These are phyloP conservation scores for Dictyostelium citrinum DNA, from an alignment of 78 protist species.

Conservation along the genomic window DNA sequence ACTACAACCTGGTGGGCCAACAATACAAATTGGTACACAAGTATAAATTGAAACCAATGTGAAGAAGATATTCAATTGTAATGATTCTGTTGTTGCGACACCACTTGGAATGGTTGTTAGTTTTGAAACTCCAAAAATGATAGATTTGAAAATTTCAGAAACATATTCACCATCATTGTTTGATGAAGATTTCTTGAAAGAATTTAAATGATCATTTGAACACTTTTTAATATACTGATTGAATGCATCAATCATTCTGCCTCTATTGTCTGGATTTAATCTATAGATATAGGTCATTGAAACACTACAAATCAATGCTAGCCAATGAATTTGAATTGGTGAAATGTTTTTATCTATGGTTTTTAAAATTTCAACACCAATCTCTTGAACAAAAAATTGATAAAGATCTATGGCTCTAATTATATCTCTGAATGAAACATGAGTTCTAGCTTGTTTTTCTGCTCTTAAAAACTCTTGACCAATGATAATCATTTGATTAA, in stretches of 20 bases:
- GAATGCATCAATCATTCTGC: neutral
- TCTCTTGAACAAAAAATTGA: neutral
- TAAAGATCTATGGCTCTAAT: conserved; percentile 54
- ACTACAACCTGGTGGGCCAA: conserved; percentile 75
- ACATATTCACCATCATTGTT: neutral
- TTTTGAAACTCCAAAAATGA: neutral
- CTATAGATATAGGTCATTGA: conserved; percentile 18
- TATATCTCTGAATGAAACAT: conserved; percentile 64
- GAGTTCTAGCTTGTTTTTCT: conserved; percentile 30
- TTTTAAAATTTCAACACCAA: neutral
- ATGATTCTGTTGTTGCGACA: conserved; percentile 40
- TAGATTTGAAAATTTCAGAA: neutral
- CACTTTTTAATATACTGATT: neutral
- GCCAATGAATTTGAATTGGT: conserved; percentile 26
- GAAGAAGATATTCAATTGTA: conserved; percentile 39
- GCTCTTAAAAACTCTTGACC: conserved; percentile 18
- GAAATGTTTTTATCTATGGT: neutral
- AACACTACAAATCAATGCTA: conserved; percentile 1
- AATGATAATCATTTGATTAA: conserved; percentile 10
- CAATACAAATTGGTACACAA: conserved; percentile 46
- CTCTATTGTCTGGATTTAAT: conserved; percentile 11
- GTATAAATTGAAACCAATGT: conserved; percentile 24
- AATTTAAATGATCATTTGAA: neutral
- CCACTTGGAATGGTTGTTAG: conserved; percentile 27
- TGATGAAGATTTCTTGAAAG: neutral